Evolutionary conservation across 176 grass and related monocot species (phyloP).

Genomic region (Eragrostis curvula): DNA sequence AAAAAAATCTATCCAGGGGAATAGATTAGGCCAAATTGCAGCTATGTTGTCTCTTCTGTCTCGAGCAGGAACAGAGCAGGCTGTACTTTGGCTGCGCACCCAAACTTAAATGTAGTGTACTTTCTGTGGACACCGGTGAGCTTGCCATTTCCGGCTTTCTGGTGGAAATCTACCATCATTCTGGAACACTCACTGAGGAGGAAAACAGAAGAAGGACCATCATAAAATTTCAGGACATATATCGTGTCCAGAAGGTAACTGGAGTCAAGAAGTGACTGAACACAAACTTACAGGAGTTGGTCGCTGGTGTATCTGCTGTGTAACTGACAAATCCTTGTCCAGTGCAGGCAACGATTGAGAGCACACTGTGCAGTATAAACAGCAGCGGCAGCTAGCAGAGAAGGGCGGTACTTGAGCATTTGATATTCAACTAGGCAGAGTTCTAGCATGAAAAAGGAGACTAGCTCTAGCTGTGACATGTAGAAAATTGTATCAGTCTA

Average conservation of each 20-base stretch:
- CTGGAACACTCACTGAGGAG: constrained; percentile 67
- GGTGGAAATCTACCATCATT: constrained; percentile 88
- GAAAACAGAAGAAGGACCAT: background rate
- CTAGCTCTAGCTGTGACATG: constrained; percentile 66
- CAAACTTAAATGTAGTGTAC: constrained; percentile 74
- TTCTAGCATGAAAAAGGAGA: constrained; percentile 87
- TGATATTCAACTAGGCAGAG: constrained; percentile 79
- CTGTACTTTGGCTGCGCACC: constrained; percentile 62
- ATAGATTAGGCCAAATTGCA: constrained; percentile 35
- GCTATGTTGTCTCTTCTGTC: background rate
- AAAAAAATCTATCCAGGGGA: constrained; percentile 37
- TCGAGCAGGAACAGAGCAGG: constrained; percentile 69
- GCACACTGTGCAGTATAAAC: constrained; percentile 87
- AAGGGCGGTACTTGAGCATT: constrained; percentile 80
- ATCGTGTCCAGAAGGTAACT: background rate
- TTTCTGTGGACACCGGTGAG: constrained; percentile 77
- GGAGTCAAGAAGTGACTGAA: constrained; percentile 8
- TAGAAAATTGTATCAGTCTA: constrained; percentile 27
- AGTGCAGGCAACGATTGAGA: constrained; percentile 60
- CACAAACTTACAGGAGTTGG: constrained; percentile 76
- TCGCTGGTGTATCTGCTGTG: constrained; percentile 76
- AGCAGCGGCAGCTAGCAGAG: constrained; percentile 79
- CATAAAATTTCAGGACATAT: background rate
- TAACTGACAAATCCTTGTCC: constrained; percentile 71
- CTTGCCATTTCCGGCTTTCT: constrained; percentile 68